Evolutionary conservation across 768 basidiomycete genomes (phyloP), one percentile per base, ranked within the genome.

Genomic region (Grammothele lineata): DNA sequence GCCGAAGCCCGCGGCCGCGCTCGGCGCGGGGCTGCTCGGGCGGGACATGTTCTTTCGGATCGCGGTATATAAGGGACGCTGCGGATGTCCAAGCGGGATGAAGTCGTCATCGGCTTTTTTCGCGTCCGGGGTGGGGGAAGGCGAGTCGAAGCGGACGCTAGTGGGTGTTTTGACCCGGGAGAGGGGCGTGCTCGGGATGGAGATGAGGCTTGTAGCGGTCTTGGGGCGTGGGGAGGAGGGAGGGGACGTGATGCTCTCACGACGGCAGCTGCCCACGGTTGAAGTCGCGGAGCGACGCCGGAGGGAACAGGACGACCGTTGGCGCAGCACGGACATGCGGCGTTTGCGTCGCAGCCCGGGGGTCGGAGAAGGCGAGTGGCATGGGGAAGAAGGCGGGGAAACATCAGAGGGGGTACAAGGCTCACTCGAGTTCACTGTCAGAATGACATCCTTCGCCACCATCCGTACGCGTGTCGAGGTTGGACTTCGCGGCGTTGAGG

Each of bases 51-150:
- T 57, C 57, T 51, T 55, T 14, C 61, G 55, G 30, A 62, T 62
- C 21, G 61, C 59, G 25, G 54, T 60, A 50, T 62, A 62, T 2
- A 62, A 53, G 11, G 61, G 61, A 2, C 61, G 54, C n/a, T 50
- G 40, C 0, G 59, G 57, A 24, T 54, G 54, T 5, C 56, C 56
- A 9, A 58, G 56, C 14, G 56, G 57, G 11, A 57, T 41, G 27
- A 7, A 7, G 14, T 30, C 27, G 27, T 30, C 27, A 14, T 30
- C 27, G 27, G 27, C 27, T 15, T 26, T 8, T 18, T 51, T 41
- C 30, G 41, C 40, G 4, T 32, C 37, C 23, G 45, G 23, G 14
- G n/a, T 17, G 14, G 50, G 50, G 21, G 45, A 41, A 17, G 50
- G 50, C 1, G 45, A 23, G 39, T 46, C 48, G 46, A 53, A 53